phyloP scores from a whole-genome alignment of 148 eudicot species.

The Chenopodium album region DNA sequence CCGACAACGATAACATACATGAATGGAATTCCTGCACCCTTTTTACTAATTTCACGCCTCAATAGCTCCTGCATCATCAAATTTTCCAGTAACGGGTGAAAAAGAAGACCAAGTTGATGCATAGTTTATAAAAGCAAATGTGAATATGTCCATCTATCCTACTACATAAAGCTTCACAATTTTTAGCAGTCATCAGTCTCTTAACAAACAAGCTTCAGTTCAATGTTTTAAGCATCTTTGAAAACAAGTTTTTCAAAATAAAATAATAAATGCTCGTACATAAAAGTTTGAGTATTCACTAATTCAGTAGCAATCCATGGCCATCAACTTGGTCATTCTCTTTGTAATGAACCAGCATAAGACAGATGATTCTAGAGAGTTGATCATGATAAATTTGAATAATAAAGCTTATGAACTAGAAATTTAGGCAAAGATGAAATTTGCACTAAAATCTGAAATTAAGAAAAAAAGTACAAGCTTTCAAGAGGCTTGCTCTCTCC shows the following conservation, averaged over 20 bases:
- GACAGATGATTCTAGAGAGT: no score
- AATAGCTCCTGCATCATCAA: conserved; percentile 48
- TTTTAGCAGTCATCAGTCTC: neutral
- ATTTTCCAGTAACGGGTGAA: neutral
- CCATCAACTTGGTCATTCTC: neutral
- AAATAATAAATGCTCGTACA: neutral
- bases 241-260: neutral
- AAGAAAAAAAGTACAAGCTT: no score
- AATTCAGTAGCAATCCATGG: neutral
- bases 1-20: conserved; percentile 53
- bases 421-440: no score
- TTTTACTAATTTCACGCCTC: conserved; percentile 52
- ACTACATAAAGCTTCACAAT: neutral
- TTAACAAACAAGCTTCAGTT: neutral
- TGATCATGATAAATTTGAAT: no score
- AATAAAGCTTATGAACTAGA: no score
- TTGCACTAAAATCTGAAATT: no score
- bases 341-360: no score
- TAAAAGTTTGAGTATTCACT: neutral
- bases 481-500: no score
- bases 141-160: neutral
- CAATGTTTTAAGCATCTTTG: no score
- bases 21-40: conserved; percentile 48
- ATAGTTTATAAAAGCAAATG: neutral
- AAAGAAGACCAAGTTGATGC: neutral